Conservation (phyloP, 805 yeast species). For the Clavispora fructus region DNA sequence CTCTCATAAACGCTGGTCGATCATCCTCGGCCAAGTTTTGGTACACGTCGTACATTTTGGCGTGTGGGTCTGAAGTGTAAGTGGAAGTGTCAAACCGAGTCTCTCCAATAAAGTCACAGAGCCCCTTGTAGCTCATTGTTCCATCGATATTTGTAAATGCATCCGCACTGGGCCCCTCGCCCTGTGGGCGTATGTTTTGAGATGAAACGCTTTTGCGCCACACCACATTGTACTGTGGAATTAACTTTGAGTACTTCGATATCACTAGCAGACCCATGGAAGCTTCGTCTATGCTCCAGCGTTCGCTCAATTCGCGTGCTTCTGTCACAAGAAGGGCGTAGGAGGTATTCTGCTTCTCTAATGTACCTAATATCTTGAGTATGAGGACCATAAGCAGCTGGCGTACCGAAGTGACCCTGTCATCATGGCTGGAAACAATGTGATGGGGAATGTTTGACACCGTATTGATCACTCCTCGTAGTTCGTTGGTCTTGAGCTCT, state of each 20-base stretch:
- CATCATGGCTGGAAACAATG: background rate
- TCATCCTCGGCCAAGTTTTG: slow-evolving; percentile 12
- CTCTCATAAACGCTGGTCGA: slow-evolving; percentile 17
- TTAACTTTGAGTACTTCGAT: background rate
- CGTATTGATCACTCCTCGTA: background rate
- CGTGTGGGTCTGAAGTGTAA: slow-evolving; percentile 3
- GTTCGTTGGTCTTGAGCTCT: background rate
- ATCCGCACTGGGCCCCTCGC: slow-evolving; percentile 4
- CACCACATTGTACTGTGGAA: background rate
- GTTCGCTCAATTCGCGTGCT: background rate
- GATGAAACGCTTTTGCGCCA: background rate
- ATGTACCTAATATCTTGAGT: background rate
- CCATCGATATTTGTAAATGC: slow-evolving; percentile 14
- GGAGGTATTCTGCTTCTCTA: background rate
- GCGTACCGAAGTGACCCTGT: background rate
- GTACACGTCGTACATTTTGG: slow-evolving; percentile 16
- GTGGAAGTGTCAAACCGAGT: slow-evolving; percentile 10
- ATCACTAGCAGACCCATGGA: background rate
- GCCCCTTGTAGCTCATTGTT: slow-evolving; percentile 13
- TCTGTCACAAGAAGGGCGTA: background rate
- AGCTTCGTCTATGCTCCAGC: background rate
- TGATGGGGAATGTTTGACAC: background rate
- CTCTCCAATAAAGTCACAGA: slow-evolving; percentile 20
- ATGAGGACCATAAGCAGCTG: background rate
- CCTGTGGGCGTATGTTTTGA: background rate